Conservation (phyloP, 75 land plant genomes). For the Ceratopteris richardii region DNA sequence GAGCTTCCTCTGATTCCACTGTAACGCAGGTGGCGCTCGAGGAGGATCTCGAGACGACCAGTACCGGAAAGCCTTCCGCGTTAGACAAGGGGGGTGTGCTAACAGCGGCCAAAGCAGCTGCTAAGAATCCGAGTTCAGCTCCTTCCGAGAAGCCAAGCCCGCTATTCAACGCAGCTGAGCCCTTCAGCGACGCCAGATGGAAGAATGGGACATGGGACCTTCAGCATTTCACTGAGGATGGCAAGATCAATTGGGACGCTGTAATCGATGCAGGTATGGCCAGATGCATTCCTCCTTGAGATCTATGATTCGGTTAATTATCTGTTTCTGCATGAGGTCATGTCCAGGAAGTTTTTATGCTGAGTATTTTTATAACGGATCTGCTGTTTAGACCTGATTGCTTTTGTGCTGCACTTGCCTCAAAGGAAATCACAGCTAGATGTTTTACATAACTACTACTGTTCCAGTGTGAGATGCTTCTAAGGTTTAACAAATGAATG, state of each 20-base stretch:
- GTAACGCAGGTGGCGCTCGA: conserved; percentile 20
- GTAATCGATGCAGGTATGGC: conserved; percentile 85
- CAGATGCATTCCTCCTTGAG: too few relatives aligned
- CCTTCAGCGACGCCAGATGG: conserved; percentile 70
- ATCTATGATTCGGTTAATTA: too few relatives aligned
- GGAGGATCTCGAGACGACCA: conserved; percentile 17
- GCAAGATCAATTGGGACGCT: conserved; percentile 79
- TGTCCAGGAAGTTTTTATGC: too few relatives aligned
- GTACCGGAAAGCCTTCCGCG: conserved; percentile 17
- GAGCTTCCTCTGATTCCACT: conserved; percentile 16
- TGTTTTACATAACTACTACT: too few relatives aligned
- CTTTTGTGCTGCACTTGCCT: too few relatives aligned
- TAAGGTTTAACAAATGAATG: too few relatives aligned
- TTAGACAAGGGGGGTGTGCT: conserved; percentile 30
- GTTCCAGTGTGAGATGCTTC: too few relatives aligned
- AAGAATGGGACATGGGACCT: conserved; percentile 83
- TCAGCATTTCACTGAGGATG: conserved; percentile 57
- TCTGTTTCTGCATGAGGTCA: too few relatives aligned
- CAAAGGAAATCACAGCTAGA: too few relatives aligned
- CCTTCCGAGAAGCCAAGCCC: conserved; percentile 1
- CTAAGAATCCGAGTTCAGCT: conserved; percentile 25
- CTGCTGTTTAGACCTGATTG: too few relatives aligned
- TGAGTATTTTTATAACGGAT: too few relatives aligned
- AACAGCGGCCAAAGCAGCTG: conserved; percentile 16
- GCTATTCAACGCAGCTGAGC: neutral